Evolutionary conservation across 768 basidiomycete species (phyloP).

Genomic region (Panaeolus cyanescens): DNA sequence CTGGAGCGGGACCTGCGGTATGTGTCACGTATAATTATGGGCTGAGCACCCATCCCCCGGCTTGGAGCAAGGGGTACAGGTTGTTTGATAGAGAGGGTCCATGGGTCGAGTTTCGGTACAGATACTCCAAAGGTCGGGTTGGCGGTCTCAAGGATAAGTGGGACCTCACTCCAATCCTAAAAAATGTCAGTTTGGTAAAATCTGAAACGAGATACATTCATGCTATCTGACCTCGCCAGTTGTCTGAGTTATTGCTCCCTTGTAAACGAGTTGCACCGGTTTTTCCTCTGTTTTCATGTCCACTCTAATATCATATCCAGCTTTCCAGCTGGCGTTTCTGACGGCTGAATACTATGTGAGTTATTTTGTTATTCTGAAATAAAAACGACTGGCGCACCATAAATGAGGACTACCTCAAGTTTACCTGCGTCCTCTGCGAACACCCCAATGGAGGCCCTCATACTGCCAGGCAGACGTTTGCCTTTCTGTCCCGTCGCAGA

Average conservation of each 20-base stretch:
- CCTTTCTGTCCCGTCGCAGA: slow-evolving; percentile 15
- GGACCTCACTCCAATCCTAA: slow-evolving; percentile 41
- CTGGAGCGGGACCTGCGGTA: neutral
- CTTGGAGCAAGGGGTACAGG: neutral
- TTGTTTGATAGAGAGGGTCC: slow-evolving; percentile 27
- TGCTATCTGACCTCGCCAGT: slow-evolving; percentile 38
- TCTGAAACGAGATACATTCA: no score
- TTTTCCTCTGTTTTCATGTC: slow-evolving; percentile 34
- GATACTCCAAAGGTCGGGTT: slow-evolving; percentile 35
- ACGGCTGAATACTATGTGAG: slow-evolving; percentile 4
- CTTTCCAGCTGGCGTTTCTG: slow-evolving; percentile 30
- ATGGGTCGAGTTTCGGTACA: slow-evolving; percentile 32
- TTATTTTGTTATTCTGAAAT: neutral
- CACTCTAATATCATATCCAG: slow-evolving; percentile 41
- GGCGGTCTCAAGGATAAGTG: slow-evolving; percentile 40
- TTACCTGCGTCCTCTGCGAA: slow-evolving; percentile 36
- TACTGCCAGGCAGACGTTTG: slow-evolving; percentile 20
- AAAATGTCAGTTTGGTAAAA: neutral
- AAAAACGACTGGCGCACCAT: slow-evolving; percentile 27
- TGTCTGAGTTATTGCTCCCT: slow-evolving; percentile 37
- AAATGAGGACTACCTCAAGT: slow-evolving; percentile 37
- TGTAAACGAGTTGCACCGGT: slow-evolving; percentile 36
- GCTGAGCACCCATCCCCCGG: neutral
- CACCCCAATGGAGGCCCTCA: slow-evolving; percentile 32
- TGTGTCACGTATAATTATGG: neutral